Base-by-base conservation (phyloP, 2,329 filamentous ascomycete genomes). In the Fusarium tanahbumbuense region DNA sequence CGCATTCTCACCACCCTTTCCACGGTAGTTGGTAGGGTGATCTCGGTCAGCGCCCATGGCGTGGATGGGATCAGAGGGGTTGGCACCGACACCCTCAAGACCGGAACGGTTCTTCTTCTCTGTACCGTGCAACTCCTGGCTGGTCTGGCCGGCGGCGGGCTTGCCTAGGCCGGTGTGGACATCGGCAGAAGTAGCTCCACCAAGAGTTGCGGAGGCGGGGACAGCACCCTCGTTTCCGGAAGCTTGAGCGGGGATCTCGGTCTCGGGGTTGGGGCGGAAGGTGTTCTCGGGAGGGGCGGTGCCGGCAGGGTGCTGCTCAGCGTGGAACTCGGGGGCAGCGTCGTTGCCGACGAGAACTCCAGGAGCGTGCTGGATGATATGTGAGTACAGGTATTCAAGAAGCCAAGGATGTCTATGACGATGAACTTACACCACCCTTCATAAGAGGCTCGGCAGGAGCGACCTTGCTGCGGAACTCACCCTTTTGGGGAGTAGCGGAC, bases 281-380 rank as follows among this genome's bases (percentile, higher is more conserved):
- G 78, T 81, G 56, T 77, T 52, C 54, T 82, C 76, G 16, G 64
- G 64, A 5, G 91, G 91, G 0, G 91, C 91, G 6, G 87, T 87
- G 63, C 91, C 91, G 0, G 90, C 80, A 1, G 89, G 84, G 37
- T 89, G 80, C 2, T 84, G 85, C 77, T 93, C 71, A 25, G 87
- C 86, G 73, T 86, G 82, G 82, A 92, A 93, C 75, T 92, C 90
- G 22, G 88, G 88, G 15, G 79, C 76, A 25, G 81, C 80, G 56
- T 91, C 89, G 70, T 88, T 87, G 73, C 87, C 87, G 60, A 88
- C 84, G 65, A 87, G 84, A 71, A 85, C 82, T 55, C 91, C 91
- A 6, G 86, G 85, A 75, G 88, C 83, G 78, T 93, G 91, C 89
- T 92, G 71, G 9, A 25, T 10, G 34, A 41, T n/a, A 32, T 55